phyloP scores from a whole-genome alignment of 2,329 filamentous ascomycete species.

The Xylariaceae sp. region DNA sequence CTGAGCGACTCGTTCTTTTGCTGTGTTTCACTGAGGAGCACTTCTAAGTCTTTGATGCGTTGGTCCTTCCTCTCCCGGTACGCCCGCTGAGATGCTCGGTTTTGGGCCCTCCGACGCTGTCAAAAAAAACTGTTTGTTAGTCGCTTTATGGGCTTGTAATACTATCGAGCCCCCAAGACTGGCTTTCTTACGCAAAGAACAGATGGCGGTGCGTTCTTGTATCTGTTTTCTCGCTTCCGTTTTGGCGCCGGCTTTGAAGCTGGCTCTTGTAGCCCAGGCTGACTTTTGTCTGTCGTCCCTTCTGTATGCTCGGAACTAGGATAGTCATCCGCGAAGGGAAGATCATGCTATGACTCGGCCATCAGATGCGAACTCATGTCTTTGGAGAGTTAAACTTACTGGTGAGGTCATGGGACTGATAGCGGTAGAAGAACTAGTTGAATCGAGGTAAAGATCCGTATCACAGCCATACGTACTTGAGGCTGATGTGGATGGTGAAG shows the following conservation, averaged over 20 bases:
- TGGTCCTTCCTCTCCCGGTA: conserved; percentile 69
- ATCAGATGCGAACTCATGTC: not conserved
- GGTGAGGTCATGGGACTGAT: not conserved
- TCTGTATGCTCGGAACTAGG: not conserved
- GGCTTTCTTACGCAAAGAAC: conserved; percentile 52
- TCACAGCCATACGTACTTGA: not conserved
- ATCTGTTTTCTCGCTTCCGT: conserved; percentile 57
- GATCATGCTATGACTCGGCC: not conserved
- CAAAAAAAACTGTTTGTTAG: conserved; percentile 15
- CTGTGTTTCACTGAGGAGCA: conserved; percentile 58
- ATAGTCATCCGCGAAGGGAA: not conserved
- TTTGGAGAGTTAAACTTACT: conserved; percentile 1
- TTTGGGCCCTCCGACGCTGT: conserved; percentile 64
- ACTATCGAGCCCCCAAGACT: not conserved
- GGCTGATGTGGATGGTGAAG: not conserved
- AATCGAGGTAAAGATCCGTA: not conserved
- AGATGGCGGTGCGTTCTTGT: conserved; percentile 58
- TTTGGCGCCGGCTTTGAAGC: conserved; percentile 49
- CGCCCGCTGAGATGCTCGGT: conserved; percentile 65
- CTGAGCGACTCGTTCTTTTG: conserved; percentile 62
- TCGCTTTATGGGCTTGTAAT: not conserved
- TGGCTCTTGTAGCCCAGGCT: conserved; percentile 33
- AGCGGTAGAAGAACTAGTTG: not conserved
- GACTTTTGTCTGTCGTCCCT: conserved; percentile 1
- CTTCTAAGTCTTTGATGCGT: conserved; percentile 67